phyloP scores from a whole-genome alignment of 2,329 filamentous ascomycete genomes.

The Neonectria magnoliae region DNA sequence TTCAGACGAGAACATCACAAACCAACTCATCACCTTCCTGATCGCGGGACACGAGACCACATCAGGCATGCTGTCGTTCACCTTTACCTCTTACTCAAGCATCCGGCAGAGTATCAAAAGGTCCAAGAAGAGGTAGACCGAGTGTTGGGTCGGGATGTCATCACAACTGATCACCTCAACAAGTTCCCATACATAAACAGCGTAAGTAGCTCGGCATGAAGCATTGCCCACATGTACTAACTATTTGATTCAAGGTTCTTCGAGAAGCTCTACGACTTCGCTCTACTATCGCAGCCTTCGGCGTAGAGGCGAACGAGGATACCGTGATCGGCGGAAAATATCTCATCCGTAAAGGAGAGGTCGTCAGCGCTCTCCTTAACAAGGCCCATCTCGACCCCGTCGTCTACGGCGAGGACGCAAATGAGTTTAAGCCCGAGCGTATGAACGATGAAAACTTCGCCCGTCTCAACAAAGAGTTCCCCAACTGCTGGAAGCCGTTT shows the following conservation, averaged over 20 bases:
- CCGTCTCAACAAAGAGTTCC: constrained; percentile 67
- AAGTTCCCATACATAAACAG: constrained; percentile 74
- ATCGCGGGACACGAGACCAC: constrained; percentile 79
- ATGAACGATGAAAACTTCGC: constrained; percentile 77
- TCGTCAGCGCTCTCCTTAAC: constrained; percentile 59
- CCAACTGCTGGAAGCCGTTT: constrained; percentile 77
- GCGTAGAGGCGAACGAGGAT: constrained; percentile 63
- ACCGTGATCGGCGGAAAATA: constrained; percentile 70
- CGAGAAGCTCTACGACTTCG: constrained; percentile 72
- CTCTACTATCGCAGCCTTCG: constrained; percentile 68
- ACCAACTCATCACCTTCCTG: constrained; percentile 79
- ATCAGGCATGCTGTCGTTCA: constrained; percentile 72
- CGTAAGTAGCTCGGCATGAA: constrained; percentile 24
- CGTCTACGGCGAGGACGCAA: constrained; percentile 72
- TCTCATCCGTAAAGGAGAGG: constrained; percentile 61
- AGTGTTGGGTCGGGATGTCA: constrained; percentile 67
- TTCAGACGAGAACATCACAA: constrained; percentile 69
- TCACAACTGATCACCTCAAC: constrained; percentile 69
- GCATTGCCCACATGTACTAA: not conserved
- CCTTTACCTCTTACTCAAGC: constrained; percentile 73
- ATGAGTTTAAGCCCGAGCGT: constrained; percentile 74
- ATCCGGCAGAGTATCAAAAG: constrained; percentile 67
- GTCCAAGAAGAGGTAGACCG: constrained; percentile 75
- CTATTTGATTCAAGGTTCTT: constrained; percentile 49
- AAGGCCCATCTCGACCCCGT: constrained; percentile 69